Evolutionary conservation across 2,329 filamentous ascomycete genomes (phyloP), one percentile per base, ranked within the genome.

Genomic region (Talaromyces sp.): DNA sequence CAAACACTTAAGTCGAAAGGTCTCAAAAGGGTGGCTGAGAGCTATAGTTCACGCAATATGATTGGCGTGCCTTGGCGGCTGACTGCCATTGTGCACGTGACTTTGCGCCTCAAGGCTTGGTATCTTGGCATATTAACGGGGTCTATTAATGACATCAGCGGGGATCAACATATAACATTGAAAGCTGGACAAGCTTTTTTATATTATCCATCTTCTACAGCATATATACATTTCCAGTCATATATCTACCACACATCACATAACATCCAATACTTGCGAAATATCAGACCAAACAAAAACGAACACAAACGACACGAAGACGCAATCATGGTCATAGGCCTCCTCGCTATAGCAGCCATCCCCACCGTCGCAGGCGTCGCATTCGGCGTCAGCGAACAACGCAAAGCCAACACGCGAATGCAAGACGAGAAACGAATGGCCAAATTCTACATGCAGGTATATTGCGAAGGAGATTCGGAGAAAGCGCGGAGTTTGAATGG

Each of bases 321-420:
- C 31, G 22, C 19, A 70, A 67, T 45, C 70, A 79, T 80, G 76
- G 77, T 80, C 62, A 74, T 82, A 65, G 77, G 79, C 24, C 71
- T 81, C 22, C 65, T 80, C 52, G 66, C 75, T 47, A 67, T 81
- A 59, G 70, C 76, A 16, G 68, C 79, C 22, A 81, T 81, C 65
- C 81, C 81, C 43, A 81, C 81, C 6, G 80, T 82, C 47, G 81
- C 81, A 10, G 82, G 82, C 47, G 77, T 80, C 16, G 75, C 79
- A 10, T 76, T 83, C 67, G 81, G 76, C 3, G 73, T 78, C 19
- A 77, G 76, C 66, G 79, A 81, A 67, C 79, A 82, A 61, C 79
- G 78, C 68, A 80, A 79, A 66, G 72, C 77, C 56, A 82, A 82
- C 63, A 70, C 77, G 50, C 75, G 76, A 67, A 73, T 78, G 67